Conservation (phyloP, 2,329 filamentous ascomycete genomes). For the Chalaropsis ovoidea region DNA sequence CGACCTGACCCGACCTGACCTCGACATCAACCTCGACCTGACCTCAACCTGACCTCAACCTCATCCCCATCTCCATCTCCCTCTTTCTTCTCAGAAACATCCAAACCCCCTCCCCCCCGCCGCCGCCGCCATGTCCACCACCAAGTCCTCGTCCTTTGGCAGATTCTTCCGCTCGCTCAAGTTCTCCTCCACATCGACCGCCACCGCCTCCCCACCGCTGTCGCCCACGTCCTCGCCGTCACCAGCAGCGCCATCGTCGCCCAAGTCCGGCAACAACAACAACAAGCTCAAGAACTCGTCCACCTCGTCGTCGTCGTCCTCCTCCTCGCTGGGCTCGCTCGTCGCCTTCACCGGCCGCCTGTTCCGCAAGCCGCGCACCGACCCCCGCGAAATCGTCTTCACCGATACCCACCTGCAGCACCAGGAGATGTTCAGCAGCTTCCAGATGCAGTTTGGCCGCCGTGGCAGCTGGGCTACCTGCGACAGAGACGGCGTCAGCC, state of each 20-base stretch:
- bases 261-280: slow-evolving; percentile 12
- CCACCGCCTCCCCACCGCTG: slow-evolving; percentile 12
- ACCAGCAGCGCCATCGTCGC: background rate
- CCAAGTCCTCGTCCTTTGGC: slow-evolving; percentile 19
- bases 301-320: slow-evolving; percentile 12
- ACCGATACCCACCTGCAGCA: slow-evolving; percentile 39
- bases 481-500: slow-evolving; percentile 23
- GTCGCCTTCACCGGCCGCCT: slow-evolving; percentile 15
- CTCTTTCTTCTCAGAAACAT: background rate
- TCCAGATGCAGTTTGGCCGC: slow-evolving; percentile 40
- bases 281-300: slow-evolving; percentile 15
- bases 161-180: slow-evolving; percentile 19
- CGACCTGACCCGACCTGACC: background rate
- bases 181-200: slow-evolving; percentile 19
- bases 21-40: background rate
- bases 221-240: background rate
- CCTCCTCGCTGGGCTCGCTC: slow-evolving; percentile 16
- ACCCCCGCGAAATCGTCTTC: slow-evolving; percentile 40
- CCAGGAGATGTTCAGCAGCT: slow-evolving; percentile 40
- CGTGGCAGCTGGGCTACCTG: slow-evolving; percentile 26
- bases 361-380: slow-evolving; percentile 26
- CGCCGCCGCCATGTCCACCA: slow-evolving; percentile 10
- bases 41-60: no score
- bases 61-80: background rate
- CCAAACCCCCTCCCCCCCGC: background rate